Conservation (phyloP, 2,329 filamentous ascomycete species). For the Penicillium sp. region DNA sequence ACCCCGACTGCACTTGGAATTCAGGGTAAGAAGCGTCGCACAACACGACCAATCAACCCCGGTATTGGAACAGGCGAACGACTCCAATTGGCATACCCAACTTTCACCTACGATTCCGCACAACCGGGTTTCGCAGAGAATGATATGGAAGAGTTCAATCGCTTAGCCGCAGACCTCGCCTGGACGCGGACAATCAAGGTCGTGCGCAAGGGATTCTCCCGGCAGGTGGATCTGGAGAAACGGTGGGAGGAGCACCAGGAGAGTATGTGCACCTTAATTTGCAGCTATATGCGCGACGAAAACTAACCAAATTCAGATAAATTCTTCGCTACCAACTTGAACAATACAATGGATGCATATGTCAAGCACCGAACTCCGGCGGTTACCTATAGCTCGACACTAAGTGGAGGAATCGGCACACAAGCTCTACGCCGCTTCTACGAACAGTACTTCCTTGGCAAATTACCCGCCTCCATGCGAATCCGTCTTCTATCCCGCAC, state of each 20-base stretch:
- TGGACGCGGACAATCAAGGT: slow-evolving; percentile 65
- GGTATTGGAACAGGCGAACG: slow-evolving; percentile 54
- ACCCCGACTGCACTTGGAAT: slow-evolving; percentile 54
- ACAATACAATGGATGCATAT: slow-evolving; percentile 33
- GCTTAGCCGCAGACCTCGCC: slow-evolving; percentile 63
- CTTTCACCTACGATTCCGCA: slow-evolving; percentile 56
- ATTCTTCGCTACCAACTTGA: slow-evolving; percentile 34
- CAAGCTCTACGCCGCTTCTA: slow-evolving; percentile 54
- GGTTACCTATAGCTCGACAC: slow-evolving; percentile 35
- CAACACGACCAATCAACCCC: slow-evolving; percentile 50
- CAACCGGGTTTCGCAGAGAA: slow-evolving; percentile 70
- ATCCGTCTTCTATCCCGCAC: slow-evolving; percentile 60
- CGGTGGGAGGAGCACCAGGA: slow-evolving; percentile 38
- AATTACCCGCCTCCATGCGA: slow-evolving; percentile 51
- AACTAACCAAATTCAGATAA: slow-evolving; percentile 23
- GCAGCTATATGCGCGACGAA: background rate
- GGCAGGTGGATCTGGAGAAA: slow-evolving; percentile 38
- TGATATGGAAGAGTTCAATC: slow-evolving; percentile 67
- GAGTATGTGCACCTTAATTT: slow-evolving; percentile 16
- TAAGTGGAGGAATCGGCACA: slow-evolving; percentile 44
- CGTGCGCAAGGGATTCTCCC: slow-evolving; percentile 60
- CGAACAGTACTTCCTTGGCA: slow-evolving; percentile 55
- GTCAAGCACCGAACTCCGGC: slow-evolving; percentile 28
- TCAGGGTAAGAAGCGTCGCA: slow-evolving; percentile 51
- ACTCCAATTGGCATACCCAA: slow-evolving; percentile 32